Evolutionary conservation across 2,329 filamentous ascomycete genomes (phyloP).

Genomic region (Cercospora sojina): DNA sequence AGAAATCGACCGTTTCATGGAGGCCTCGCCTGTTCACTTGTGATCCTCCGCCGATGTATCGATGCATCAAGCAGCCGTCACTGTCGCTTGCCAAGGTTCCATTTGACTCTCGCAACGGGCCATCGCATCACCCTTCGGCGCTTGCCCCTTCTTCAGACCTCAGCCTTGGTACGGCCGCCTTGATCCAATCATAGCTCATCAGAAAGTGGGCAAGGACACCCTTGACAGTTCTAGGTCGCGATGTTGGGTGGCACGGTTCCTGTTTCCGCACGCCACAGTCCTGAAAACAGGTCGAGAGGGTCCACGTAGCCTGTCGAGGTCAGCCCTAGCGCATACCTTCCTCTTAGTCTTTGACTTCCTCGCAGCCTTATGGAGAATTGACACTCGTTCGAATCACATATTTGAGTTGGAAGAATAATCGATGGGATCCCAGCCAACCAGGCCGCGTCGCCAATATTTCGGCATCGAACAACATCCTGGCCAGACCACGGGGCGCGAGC

Average conservation of each 20-base stretch:
- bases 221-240: background rate
- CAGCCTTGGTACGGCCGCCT: background rate
- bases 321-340: background rate
- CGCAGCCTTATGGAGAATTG: background rate
- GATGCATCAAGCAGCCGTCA: background rate
- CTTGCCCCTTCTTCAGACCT: background rate
- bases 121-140: background rate
- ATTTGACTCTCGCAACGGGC: background rate
- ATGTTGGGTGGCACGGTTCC: background rate
- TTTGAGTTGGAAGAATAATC: background rate
- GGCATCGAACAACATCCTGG: slow-evolving; percentile 9
- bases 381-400: background rate
- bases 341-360: background rate
- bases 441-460: slow-evolving; percentile 6
- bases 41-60: background rate
- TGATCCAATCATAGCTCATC: slow-evolving; percentile 1
- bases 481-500: slow-evolving; percentile 5
- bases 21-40: background rate
- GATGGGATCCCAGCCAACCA: slow-evolving; percentile 6
- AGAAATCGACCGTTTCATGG: background rate
- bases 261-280: background rate
- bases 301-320: background rate
- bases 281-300: background rate
- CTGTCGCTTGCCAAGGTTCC: background rate
- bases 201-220: background rate